Evolutionary conservation across 83 land plant genomes (phyloP).

Genomic region (Thuja plicata): DNA sequence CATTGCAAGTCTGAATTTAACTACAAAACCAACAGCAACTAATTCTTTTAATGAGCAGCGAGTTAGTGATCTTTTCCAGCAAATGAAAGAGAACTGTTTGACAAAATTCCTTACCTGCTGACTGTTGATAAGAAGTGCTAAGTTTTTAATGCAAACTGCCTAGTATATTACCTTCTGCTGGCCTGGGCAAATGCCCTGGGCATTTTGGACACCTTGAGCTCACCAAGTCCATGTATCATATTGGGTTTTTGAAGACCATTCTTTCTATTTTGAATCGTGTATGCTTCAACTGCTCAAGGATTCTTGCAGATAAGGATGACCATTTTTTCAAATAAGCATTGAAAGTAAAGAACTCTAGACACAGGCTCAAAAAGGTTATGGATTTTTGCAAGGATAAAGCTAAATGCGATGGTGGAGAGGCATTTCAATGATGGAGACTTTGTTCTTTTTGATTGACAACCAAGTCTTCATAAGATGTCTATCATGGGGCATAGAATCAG

Average conservation of each 20-base stretch:
- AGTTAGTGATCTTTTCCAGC: too few relatives aligned
- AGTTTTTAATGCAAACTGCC: too few relatives aligned
- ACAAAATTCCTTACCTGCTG: too few relatives aligned
- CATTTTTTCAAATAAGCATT: slow-evolving; percentile 80
- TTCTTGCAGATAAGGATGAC: slow-evolving; percentile 95
- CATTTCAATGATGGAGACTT: slow-evolving; percentile 97
- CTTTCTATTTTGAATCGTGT: slow-evolving; percentile 86
- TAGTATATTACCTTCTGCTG: too few relatives aligned
- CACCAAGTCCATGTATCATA: slow-evolving; percentile 98
- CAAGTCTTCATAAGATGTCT: slow-evolving; percentile 99
- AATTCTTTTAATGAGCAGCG: too few relatives aligned
- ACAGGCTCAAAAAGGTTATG: slow-evolving; percentile 69
- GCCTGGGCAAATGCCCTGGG: slow-evolving; percentile 99
- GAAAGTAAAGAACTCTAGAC: slow-evolving; percentile 81
- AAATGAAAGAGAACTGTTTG: too few relatives aligned
- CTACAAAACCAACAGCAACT: too few relatives aligned
- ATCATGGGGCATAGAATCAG: slow-evolving; percentile 99
- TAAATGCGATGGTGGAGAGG: slow-evolving; percentile 93
- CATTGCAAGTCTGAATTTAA: too few relatives aligned
- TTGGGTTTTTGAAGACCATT: slow-evolving; percentile 95
- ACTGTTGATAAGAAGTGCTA: too few relatives aligned
- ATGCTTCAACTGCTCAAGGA: slow-evolving; percentile 92
- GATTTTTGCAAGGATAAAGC: slow-evolving; percentile 94
- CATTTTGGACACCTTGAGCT: slow-evolving; percentile 98
- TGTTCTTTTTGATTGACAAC: slow-evolving; percentile 97